Conservation (phyloP, 345 rosid genomes). For the Pugionium dolabratum region DNA sequence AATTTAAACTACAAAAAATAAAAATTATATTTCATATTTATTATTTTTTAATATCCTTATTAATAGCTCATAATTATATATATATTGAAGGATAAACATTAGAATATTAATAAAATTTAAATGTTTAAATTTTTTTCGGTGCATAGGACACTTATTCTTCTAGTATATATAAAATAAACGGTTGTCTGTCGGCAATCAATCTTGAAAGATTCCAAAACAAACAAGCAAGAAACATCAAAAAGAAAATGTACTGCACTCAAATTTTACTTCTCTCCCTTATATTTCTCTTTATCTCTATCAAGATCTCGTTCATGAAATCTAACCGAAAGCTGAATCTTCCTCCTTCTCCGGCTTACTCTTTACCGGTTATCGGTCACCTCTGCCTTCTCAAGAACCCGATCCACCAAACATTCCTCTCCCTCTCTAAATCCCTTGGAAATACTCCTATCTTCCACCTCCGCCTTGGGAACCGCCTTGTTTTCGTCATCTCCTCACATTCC, state of each 20-base stretch:
- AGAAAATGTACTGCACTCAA: constrained; percentile 24
- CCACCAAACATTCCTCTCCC: constrained; percentile 18
- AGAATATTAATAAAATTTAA: too few relatives aligned
- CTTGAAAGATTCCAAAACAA: too few relatives aligned
- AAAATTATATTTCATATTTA: too few relatives aligned
- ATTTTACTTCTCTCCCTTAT: constrained; percentile 6
- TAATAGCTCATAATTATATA: too few relatives aligned
- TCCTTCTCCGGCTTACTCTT: constrained; percentile 45
- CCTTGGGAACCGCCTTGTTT: constrained; percentile 47
- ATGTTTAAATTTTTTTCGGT: too few relatives aligned
- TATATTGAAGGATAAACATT: too few relatives aligned
- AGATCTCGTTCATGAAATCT: constrained; percentile 13
- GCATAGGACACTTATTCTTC: too few relatives aligned
- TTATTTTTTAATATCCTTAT: too few relatives aligned
- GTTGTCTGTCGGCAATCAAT: too few relatives aligned
- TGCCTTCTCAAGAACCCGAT: constrained; percentile 33
- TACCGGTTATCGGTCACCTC: constrained; percentile 40
- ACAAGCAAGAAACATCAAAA: too few relatives aligned
- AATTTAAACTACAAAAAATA: too few relatives aligned
- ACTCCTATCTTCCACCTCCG: constrained; percentile 50
- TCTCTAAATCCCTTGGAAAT: constrained; percentile 39
- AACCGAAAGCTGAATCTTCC: constrained; percentile 42
- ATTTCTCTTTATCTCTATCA: constrained; percentile 22
- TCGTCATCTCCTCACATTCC: constrained; percentile 44
- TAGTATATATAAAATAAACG: too few relatives aligned